Evolutionary conservation across 2,329 filamentous ascomycete species (phyloP), one percentile per base, ranked within the genome.

Genomic region (Microsporum ferrugineum): DNA sequence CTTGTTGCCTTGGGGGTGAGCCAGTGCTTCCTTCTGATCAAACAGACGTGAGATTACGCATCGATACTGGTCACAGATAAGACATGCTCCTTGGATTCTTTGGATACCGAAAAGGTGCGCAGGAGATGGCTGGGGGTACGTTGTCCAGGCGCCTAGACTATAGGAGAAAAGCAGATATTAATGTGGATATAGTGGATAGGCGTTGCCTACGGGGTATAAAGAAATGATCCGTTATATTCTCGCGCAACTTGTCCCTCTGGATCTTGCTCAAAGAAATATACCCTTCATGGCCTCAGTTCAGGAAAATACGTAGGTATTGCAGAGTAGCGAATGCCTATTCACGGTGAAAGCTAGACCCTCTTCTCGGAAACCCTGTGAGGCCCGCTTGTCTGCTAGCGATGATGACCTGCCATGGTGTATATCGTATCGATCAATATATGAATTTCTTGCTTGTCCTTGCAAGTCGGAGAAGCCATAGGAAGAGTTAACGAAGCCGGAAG

Each of bases 11-110:
- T 12, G 1, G 17, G 60, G 43, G 23, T 65, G 65, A 58, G 12
- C 59, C 23, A 41, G 49, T 61, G 61, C 63, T 60, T 66, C 63
- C 12, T 62, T 41, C 39, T 31, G 10, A 49, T 65, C 66, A 55
- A 67, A 65, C 31, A 29, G 43, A 53, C 59, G 62, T 38, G 61
- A 65, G 10, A 65, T 63, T 29, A 66, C 64, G 60, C 65, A 66
- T 58, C 60, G 63, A 61, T 66, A 53, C 39, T 57, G 64, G 45
- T 66, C 63, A 55, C 65, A 64, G 41, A 62, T 59, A 10, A 65
- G 61, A 60, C 65, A 64, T n/a, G 38, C 10, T 41, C 3, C 38
- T 41, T 12, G 12, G 38, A 41, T 14, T 12, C 38, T 41, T 41
- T 41, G 38, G 38, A 41, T 10, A 41, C 10, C 38, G 1, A 14